Base-by-base conservation (phyloP, 2,329 filamentous ascomycete species). In the Xylaria sp. region DNA sequence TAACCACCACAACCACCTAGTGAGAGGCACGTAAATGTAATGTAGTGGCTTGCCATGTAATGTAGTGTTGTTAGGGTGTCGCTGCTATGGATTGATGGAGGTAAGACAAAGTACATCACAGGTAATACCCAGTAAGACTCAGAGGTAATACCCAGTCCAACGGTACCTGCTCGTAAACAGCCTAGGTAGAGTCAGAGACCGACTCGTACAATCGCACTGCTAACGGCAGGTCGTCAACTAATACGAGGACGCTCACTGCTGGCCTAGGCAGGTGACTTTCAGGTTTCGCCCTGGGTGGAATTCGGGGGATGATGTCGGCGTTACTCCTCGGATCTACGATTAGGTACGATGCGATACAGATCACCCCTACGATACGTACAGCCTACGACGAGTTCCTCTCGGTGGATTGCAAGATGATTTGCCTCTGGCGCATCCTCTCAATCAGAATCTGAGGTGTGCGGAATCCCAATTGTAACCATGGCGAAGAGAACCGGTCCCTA, bases 251-350 rank as follows among this genome's bases (percentile, higher is more conserved):
- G 11, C 8, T 19, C 60, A 57, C 58, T 51, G 50, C 62, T 66
- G 60, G 61, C 63, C 65, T 66, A 66, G 66, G 66, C 65, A 68
- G 66, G 66, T 68, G 63, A 67, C 66, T 62, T 64, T 30, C 23
- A 30, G 23, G 23, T 30, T 30, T 30, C 23, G 23, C 23, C 23
- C 23, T 30, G 23, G 4, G 23, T 30, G 23, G 11, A 9, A 16
- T 16, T 46, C n/a, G 37, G 57, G 52, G 59, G 59, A 23, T 49
- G 47, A 10, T 30, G 11, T 42, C 39, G 54, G 50, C 52, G 54
- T 35, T 49, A 51, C 49, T 35, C 23, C 16, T 35, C 6, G 49
- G 47, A 49, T 8, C 44, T 47, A 18, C 11, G 11, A 16, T 16
- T 16, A 16, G 16, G 16, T 16, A 16, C 16, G 16, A 16, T 16